Base-by-base conservation (phyloP, 331 rosid genomes). In the Cucumis variabilis region DNA sequence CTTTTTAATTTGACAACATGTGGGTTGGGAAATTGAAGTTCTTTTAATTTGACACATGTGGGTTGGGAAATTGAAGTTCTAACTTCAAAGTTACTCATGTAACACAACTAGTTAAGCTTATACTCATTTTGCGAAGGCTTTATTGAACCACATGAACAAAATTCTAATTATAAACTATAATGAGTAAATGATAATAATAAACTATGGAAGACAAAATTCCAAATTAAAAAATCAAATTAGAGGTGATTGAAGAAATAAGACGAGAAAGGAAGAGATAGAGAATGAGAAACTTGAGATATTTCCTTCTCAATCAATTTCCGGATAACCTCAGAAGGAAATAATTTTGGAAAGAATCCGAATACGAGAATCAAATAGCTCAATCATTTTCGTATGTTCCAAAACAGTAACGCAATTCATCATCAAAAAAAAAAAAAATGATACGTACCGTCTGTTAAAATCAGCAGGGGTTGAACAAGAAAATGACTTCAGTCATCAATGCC, bases 401-500 rank as follows among this genome's bases (percentile, higher is more conserved):
- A 20, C 33, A 76, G 60, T 48, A 75, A 48, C 82, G 46, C 82
- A 78, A 50, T 24, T 46, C 15, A 25, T 51, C n/a, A 16, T 24
- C 65, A n/a, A 3, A 13, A 0, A 46, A 77, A 46, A 8, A 70
- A 70, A 48, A 5, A 79, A 25, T 53, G 9, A 79, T 53, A 27
- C 24, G 19, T 28, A 9, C 44, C 19, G 19, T 53, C 6, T 53
- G 24, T 27, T 28, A 48, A 58, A 77, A 77, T 48, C 83, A 55
- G 85, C 85, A 58, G 44, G 41, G 67, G 67, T 79, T 51, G 83
- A 50, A 50, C 66, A 48, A 51, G 33, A 79, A 79, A 16, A 79
- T 51, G 84, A 80, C 33, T 51, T n/a, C 62, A 14, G 11, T 17
- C 16, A 19, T 17, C 85, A 11, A 25, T 27, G 84, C 2, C 19